Conservation (phyloP, 495 filamentous ascomycete genomes). For the Parathielavia appendiculata region DNA sequence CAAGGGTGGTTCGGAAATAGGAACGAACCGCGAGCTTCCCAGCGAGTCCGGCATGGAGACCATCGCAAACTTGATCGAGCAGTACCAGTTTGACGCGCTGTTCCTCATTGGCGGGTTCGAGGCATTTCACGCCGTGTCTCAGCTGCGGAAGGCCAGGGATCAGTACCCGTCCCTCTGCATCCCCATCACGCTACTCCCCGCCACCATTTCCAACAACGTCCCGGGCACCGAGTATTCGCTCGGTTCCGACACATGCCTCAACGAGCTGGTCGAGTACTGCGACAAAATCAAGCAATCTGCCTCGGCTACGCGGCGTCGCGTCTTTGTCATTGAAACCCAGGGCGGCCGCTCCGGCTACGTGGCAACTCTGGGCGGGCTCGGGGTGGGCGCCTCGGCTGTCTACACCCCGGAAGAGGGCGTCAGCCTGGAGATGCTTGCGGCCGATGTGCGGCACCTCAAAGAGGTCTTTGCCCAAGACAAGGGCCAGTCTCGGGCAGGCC, state of each 20-base stretch:
- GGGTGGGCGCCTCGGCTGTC: constrained; percentile 87
- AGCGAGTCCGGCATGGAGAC: constrained; percentile 73
- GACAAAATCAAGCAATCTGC: constrained; percentile 97
- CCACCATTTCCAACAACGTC: constrained; percentile 98
- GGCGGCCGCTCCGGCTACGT: constrained; percentile 93
- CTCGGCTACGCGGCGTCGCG: constrained; percentile 81
- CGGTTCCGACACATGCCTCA: constrained; percentile 94
- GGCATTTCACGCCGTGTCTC: constrained; percentile 84
- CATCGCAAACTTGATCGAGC: constrained; percentile 78
- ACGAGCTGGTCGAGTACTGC: constrained; percentile 93
- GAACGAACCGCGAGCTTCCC: constrained; percentile 90
- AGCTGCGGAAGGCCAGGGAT: constrained; percentile 73
- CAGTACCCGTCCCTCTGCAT: constrained; percentile 84
- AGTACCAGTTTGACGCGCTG: constrained; percentile 83
- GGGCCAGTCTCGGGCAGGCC: constrained; percentile 86
- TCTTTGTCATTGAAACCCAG: constrained; percentile 98
- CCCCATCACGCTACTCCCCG: constrained; percentile 85
- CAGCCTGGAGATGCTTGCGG: constrained; percentile 83
- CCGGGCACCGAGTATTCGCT: constrained; percentile 96
- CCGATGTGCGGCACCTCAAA: constrained; percentile 86
- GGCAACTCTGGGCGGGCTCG: constrained; percentile 81
- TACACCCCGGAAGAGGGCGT: constrained; percentile 98
- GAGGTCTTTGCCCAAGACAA: constrained; percentile 78
- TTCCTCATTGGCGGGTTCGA: constrained; percentile 96
- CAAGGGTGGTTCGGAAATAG: constrained; percentile 95